Evolutionary conservation across 2,329 filamentous ascomycete species (phyloP), one percentile per base, ranked within the genome.

Genomic region (Aspergillus fijiensis): DNA sequence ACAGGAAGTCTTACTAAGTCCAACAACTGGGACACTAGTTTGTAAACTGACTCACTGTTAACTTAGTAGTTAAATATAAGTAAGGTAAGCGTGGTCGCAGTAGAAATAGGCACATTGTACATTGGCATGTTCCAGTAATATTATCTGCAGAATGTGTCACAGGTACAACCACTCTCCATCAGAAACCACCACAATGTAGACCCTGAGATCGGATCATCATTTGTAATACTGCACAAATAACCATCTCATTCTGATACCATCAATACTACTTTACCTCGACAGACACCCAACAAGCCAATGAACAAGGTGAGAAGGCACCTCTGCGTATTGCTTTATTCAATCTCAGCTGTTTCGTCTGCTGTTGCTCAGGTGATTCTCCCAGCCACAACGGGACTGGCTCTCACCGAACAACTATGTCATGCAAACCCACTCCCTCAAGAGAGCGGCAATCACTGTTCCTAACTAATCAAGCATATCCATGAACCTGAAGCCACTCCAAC

Each of bases 401-500:
- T 45, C 39, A 47, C 16, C 16, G 31, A 33, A 23, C 14, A 48
- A 45, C 39, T 45, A 45, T 9, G 6, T 45, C 39, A 19, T 9
- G 2, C 16, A n/a, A 45, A 45, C 14, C 12, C 14, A 23, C 21
- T 16, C 3, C 14, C 33, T 33, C 7, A 12, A 27, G 9, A 52
- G 16, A 51, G 10, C 14, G 31, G 33, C 33, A 31, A 31, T 14
- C 16, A 51, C 33, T 47, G 10, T 21, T 33, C 49, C 49, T 42
- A 27, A 16, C 19, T 48, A 25, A 52, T 79, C 69, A 82, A 19
- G 75, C 76, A 76, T 90, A 90, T 1, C 81, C 82, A 73, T 88
- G 82, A 25, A 80, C 79, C 64, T 77, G 79, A 67, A 98, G 78
- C 93, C 94, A 98, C 78, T 92, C 90, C 76, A 89, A 83, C 57